Evolutionary conservation across 495 filamentous ascomycete genomes (phyloP).

Genomic region (Entonaema liquescens): DNA sequence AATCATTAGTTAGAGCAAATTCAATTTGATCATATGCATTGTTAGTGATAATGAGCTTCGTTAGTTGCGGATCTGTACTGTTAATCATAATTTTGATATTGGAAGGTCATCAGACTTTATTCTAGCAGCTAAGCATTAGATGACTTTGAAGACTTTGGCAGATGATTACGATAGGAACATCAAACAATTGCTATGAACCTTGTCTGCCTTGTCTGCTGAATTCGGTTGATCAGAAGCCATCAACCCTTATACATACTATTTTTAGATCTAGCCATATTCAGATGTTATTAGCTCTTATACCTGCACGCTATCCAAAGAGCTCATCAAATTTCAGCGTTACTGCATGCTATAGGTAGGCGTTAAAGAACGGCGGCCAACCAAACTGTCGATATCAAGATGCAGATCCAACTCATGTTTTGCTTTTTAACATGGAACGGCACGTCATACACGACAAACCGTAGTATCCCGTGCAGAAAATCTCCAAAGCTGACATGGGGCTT

Average conservation of each 20-base stretch:
- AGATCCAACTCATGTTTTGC: constrained; percentile 14
- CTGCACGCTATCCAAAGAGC: neutral
- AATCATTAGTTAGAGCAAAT: constrained; percentile 27
- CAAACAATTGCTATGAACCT: no score
- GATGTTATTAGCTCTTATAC: neutral
- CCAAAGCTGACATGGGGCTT: neutral
- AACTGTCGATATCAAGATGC: neutral
- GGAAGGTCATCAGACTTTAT: neutral
- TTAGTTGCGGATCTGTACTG: neutral
- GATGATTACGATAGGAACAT: no score
- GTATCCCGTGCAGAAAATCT: neutral
- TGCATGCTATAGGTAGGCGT: neutral
- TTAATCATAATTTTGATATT: neutral
- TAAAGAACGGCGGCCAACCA: constrained; percentile 10
- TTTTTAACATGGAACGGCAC: constrained; percentile 17
- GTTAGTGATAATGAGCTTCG: neutral
- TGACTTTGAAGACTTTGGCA: neutral
- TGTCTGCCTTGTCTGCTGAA: neutral
- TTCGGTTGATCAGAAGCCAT: neutral
- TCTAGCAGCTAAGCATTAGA: neutral
- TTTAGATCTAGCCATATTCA: neutral
- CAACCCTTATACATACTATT: neutral
- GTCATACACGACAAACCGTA: constrained; percentile 18
- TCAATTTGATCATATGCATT: neutral
- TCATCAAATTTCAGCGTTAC: neutral